Evolutionary conservation across 495 filamentous ascomycete species (phyloP), one percentile per base, ranked within the genome.

Genomic region (Staphylotrichum longicolle): DNA sequence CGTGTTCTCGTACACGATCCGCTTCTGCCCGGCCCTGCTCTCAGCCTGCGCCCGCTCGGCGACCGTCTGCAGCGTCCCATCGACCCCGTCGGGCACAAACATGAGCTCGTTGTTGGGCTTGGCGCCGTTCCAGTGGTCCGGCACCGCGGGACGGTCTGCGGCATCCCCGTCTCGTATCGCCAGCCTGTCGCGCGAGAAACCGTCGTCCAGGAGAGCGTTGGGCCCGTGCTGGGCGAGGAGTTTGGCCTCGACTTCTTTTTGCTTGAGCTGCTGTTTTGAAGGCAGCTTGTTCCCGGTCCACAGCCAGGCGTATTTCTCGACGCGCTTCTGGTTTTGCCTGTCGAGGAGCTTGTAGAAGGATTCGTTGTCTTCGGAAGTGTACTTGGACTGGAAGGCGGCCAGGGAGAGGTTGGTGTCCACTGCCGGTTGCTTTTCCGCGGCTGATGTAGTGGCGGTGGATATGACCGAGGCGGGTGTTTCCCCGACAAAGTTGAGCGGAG

Each of bases 331-430:
- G 69, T 97, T 98, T 66, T 96, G 91, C 70, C 88, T 91, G 75
- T 98, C 94, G 11, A 98, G 77, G 1, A 98, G 79, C 67, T 88
- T 88, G 74, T 96, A 93, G 78, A 98, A 97, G 53, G 87, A 91
- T 67, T 96, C 93, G 68, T 98, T 97, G 72, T 98, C 94, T 74
- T 98, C 94, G 65, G 89, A 94, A 5, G 93, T 98, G 73, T 96
- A 98, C 67, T 90, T 91, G 6, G 89, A 82, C 66, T 98, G 94
- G 67, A 98, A 98, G 4, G 88, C 84, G 51, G 85, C 80, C 9
- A 98, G 82, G 51, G 86, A 89, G 75, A 98, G 86, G 67, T 86
- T 88, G 11, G 88, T 88, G 71, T 98, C 90, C 37, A 93, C 47
- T 4, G 78, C n/a, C 78, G 70, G 51, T 79, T 63, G 77, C 67